These are phyloP conservation scores for Triticum dicoccoides DNA, from an alignment of 176 grass and related monocot species.

Conservation along the genomic window DNA sequence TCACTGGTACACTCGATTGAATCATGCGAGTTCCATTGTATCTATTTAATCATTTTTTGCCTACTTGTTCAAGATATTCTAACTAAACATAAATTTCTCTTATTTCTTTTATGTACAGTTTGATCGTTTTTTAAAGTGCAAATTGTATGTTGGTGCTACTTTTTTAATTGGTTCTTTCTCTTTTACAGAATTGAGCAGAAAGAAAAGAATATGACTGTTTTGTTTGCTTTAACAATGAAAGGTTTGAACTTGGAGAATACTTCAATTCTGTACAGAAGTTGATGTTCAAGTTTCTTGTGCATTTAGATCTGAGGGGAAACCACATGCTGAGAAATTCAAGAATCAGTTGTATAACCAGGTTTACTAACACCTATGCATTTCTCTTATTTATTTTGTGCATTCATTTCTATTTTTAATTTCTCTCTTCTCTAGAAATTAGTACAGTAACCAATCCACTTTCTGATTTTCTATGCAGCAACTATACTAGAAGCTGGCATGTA, in stretches of 20 bases:
- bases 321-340: slow-evolving; percentile 84
- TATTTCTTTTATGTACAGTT: no score
- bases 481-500: slow-evolving; percentile 86
- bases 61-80: no score
- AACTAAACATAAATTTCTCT: no score
- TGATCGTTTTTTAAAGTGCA: no score
- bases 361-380: slow-evolving; percentile 6
- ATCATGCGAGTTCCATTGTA: no score
- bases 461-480: slow-evolving; percentile 61
- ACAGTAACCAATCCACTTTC: slow-evolving; percentile 1
- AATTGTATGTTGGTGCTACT: neutral
- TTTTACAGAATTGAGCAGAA: neutral
- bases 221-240: slow-evolving; percentile 7
- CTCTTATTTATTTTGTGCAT: neutral
- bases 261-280: slow-evolving; percentile 36
- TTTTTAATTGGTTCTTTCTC: neutral
- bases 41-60: no score
- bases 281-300: slow-evolving; percentile 61
- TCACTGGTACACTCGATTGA: no score
- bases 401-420: neutral
- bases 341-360: slow-evolving; percentile 90
- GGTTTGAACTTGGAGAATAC: slow-evolving; percentile 13
- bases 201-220: neutral
- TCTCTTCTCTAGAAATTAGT: neutral
- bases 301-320: slow-evolving; percentile 86